Conservation (phyloP, 805 yeast genomes). For the Tetrapisispora nanseiensis region DNA sequence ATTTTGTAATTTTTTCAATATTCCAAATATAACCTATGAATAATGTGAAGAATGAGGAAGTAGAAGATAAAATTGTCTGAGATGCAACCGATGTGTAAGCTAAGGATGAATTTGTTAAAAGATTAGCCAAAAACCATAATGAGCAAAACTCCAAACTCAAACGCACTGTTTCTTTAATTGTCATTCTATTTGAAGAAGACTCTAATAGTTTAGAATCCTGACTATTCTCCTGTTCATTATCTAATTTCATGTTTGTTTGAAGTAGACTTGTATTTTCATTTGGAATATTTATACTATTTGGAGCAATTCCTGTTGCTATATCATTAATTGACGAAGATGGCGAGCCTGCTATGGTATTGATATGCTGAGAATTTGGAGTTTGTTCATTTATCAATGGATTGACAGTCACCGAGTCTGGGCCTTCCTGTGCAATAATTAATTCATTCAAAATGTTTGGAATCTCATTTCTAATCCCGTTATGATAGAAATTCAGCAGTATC, state of each 20-base stretch:
- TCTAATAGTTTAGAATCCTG: not conserved
- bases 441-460: conserved; percentile 20
- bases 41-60: conserved; percentile 88
- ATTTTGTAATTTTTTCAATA: conserved; percentile 55
- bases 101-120: conserved; percentile 79
- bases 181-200: conserved; percentile 10
- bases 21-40: conserved; percentile 64
- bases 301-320: not conserved
- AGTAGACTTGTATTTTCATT: not conserved
- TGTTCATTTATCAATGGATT: not conserved
- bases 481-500: conserved; percentile 27
- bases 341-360: not conserved
- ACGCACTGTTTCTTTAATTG: conserved; percentile 53
- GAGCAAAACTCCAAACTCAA: conserved; percentile 75
- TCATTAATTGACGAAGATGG: not conserved
- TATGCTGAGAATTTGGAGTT: not conserved
- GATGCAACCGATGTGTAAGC: conserved; percentile 87
- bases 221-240: not conserved
- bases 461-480: conserved; percentile 25
- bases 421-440: conserved; percentile 26
- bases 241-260: no score
- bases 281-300: no score
- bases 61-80: conserved; percentile 86
- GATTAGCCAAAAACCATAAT: conserved; percentile 85
- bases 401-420: conserved; percentile 4